These are phyloP conservation scores for Calonectria hawksworthii DNA, from an alignment of 2,329 filamentous ascomycete genomes.

Conservation along the genomic window DNA sequence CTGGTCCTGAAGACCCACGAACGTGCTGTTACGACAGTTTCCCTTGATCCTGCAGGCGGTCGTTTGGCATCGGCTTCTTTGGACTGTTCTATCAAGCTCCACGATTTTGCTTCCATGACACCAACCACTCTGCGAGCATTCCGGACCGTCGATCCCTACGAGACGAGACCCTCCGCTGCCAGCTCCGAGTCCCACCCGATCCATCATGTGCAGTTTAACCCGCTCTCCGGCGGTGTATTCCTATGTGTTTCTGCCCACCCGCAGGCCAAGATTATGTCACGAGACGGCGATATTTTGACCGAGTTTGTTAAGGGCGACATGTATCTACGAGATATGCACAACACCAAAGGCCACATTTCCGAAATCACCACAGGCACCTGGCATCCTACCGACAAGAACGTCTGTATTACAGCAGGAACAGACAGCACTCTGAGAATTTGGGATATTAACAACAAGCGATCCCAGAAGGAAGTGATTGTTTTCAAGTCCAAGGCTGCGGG, in stretches of 20 bases:
- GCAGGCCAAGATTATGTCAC: slow-evolving; percentile 89
- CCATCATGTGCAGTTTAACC: slow-evolving; percentile 89
- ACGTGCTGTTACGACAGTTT: slow-evolving; percentile 85
- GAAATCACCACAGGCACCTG: slow-evolving; percentile 91
- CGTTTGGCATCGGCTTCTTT: slow-evolving; percentile 91
- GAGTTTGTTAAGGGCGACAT: slow-evolving; percentile 98
- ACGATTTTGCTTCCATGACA: slow-evolving; percentile 97
- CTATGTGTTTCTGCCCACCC: slow-evolving; percentile 91
- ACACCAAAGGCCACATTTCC: slow-evolving; percentile 96
- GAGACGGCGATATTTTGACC: slow-evolving; percentile 87
- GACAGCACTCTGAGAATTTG: slow-evolving; percentile 97
- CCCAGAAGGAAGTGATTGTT: slow-evolving; percentile 93
- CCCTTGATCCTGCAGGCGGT: slow-evolving; percentile 87
- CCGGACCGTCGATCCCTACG: slow-evolving; percentile 89
- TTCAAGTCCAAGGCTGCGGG: slow-evolving; percentile 95
- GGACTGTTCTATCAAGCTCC: slow-evolving; percentile 91
- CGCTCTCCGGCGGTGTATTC: slow-evolving; percentile 82
- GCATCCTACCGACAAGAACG: slow-evolving; percentile 88
- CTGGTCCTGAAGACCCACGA: slow-evolving; percentile 94
- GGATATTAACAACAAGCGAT: slow-evolving; percentile 92
- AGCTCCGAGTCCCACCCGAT: slow-evolving; percentile 89
- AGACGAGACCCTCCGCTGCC: slow-evolving; percentile 76
- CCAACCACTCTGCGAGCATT: slow-evolving; percentile 95
- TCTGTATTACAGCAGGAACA: slow-evolving; percentile 91
- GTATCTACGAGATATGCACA: slow-evolving; percentile 97